phyloP scores from a whole-genome alignment of 176 grass and related monocot genomes.

The Zea luxurians region DNA sequence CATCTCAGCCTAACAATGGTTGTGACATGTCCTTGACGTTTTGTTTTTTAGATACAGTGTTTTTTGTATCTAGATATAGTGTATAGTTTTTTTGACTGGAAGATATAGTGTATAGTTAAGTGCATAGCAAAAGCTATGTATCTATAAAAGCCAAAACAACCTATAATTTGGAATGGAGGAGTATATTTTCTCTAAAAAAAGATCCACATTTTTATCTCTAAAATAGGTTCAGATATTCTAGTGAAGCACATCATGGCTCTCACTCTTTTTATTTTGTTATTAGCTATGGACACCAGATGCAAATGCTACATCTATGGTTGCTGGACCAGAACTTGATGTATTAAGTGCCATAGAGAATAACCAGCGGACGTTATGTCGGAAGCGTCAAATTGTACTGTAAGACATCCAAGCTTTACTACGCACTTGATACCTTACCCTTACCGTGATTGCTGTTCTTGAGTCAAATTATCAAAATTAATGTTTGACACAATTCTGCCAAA shows the following conservation, averaged over 20 bases:
- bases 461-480: conserved; percentile 1
- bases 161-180: not conserved
- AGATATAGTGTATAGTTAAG: not conserved
- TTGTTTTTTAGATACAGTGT: not conserved
- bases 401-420: conserved; percentile 8
- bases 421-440: not conserved
- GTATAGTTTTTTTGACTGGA: too few species aligned
- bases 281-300: conserved; percentile 94
- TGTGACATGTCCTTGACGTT: not conserved
- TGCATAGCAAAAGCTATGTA: not conserved
- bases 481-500: not conserved
- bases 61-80: not conserved
- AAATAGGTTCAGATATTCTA: not conserved
- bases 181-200: not conserved
- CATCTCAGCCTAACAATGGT: not conserved
- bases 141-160: not conserved
- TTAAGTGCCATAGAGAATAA: conserved; percentile 29
- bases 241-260: not conserved
- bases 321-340: conserved; percentile 80
- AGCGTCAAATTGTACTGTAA: conserved; percentile 81
- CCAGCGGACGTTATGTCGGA: conserved; percentile 70
- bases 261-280: conserved; percentile 9
- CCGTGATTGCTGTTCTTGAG: not conserved
- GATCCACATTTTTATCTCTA: not conserved
- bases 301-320: conserved; percentile 54